phyloP scores from a whole-genome alignment of 495 filamentous ascomycete genomes.

The Lentithecium fluviatile region DNA sequence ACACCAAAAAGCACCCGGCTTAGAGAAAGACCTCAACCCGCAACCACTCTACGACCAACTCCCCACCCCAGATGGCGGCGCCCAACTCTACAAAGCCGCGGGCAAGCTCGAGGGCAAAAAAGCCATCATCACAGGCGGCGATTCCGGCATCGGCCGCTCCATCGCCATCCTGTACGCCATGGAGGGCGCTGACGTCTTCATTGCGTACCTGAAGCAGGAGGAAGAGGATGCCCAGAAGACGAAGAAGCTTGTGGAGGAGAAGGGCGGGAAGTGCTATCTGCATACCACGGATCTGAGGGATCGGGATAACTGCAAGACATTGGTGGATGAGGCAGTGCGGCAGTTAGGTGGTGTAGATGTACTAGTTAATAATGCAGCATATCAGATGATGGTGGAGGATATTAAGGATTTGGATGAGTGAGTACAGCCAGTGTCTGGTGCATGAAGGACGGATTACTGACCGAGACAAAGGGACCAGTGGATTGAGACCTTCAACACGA shows the following conservation, averaged over 20 bases:
- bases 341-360: conserved; percentile 71
- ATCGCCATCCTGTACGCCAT: conserved; percentile 77
- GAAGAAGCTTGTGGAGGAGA: conserved; percentile 62
- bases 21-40: conserved; percentile 64
- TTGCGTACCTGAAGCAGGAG: conserved; percentile 74
- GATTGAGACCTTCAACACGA: conserved; percentile 52
- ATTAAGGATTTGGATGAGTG: conserved; percentile 73
- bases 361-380: conserved; percentile 77
- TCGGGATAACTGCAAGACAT: conserved; percentile 65
- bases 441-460: neutral
- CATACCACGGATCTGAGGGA: conserved; percentile 61
- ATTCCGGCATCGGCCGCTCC: conserved; percentile 78
- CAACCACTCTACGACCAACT: conserved; percentile 64
- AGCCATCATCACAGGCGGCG: conserved; percentile 79
- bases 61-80: conserved; percentile 67
- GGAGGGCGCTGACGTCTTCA: conserved; percentile 75
- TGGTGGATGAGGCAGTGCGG: conserved; percentile 63
- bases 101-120: conserved; percentile 73
- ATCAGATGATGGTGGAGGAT: conserved; percentile 70
- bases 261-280: conserved; percentile 62
- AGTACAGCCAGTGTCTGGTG: conserved; percentile 29
- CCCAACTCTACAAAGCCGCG: conserved; percentile 73
- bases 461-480: conserved; percentile 62
- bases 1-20: conserved; percentile 65
- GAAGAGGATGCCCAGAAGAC: conserved; percentile 76